Conservation (phyloP, 345 rosid genomes). For the Leavenworthia alabamica region DNA sequence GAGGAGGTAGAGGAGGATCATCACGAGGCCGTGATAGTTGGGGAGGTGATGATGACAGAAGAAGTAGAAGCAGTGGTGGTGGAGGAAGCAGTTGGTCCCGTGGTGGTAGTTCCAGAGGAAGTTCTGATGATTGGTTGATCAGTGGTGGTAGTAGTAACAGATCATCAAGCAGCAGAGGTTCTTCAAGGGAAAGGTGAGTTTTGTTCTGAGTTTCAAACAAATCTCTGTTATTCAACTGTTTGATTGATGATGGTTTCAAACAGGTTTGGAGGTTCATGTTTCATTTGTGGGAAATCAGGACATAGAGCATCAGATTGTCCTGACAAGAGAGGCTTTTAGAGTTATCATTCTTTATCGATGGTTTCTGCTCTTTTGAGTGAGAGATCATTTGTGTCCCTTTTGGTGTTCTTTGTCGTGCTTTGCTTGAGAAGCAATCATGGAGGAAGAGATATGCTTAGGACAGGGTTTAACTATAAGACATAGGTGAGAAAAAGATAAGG, state of each 20-base stretch:
- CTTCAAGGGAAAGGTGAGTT: conserved; percentile 56
- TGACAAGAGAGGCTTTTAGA: conserved; percentile 42
- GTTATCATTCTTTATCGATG: background rate
- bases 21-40: conserved; percentile 49
- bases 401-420: conserved; percentile 19
- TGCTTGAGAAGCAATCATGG: conserved; percentile 10
- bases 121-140: conserved; percentile 67
- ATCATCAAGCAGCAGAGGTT: conserved; percentile 45
- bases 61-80: conserved; percentile 47
- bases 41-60: conserved; percentile 52
- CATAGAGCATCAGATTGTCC: conserved; percentile 92
- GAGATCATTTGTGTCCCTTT: conserved; percentile 22
- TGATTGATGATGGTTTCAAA: background rate
- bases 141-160: conserved; percentile 45
- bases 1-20: conserved; percentile 46
- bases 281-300: too few relatives aligned
- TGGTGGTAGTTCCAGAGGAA: too few relatives aligned
- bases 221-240: background rate
- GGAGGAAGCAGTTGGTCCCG: conserved; percentile 48
- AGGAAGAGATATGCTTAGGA: conserved; percentile 21
- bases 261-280: conserved; percentile 86
- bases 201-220: background rate
- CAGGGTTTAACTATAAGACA: background rate
- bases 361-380: conserved; percentile 9
- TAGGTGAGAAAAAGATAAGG: conserved; percentile 13